phyloP scores from a whole-genome alignment of 306 rosid species.

The Prunus padus region DNA sequence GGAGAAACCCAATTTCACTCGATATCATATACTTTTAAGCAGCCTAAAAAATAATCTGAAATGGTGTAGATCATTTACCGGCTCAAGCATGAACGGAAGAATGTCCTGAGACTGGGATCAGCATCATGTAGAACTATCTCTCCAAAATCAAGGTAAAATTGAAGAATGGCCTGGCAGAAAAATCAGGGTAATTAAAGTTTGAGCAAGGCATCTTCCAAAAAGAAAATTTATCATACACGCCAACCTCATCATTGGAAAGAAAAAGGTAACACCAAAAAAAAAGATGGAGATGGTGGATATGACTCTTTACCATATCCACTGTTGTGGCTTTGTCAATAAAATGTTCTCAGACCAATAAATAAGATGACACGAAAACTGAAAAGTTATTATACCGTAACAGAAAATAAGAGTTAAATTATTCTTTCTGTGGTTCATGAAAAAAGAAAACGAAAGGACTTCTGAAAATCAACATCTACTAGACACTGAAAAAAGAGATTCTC shows the following conservation, averaged over 20 bases:
- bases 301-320: background rate
- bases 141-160: constrained; percentile 89
- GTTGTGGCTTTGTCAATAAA: background rate
- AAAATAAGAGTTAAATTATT: background rate
- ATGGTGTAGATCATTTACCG: constrained; percentile 45
- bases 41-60: background rate
- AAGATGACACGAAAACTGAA: background rate
- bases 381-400: background rate
- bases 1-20: background rate
- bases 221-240: background rate
- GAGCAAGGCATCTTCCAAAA: background rate
- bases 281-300: background rate
- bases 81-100: constrained; percentile 89
- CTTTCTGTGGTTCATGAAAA: background rate
- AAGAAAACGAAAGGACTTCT: background rate
- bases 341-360: background rate
- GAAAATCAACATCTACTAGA: background rate
- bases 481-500: background rate
- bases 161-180: constrained; percentile 70
- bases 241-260: background rate
- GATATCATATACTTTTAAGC: constrained; percentile 6
- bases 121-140: constrained; percentile 91
- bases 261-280: background rate
- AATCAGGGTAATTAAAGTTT: constrained; percentile 15
- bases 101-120: constrained; percentile 82